phyloP scores from a whole-genome alignment of 2,329 filamentous ascomycete genomes.

The Venturia carpophila region DNA sequence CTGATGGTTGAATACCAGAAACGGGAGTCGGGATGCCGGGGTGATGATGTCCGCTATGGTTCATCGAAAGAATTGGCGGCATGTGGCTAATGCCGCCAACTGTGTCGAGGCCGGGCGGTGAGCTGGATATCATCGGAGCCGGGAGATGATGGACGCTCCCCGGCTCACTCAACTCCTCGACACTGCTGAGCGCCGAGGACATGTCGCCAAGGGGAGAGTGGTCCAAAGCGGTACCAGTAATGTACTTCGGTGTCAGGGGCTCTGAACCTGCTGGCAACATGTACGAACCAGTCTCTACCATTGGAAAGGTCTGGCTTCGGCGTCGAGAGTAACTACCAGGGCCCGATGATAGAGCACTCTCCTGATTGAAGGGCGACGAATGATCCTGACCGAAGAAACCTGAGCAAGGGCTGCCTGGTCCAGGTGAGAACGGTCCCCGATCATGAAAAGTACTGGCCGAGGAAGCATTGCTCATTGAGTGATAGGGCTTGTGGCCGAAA shows the following conservation, averaged over 20 bases:
- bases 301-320: conserved; percentile 81
- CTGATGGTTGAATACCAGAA: conserved; percentile 41
- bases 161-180: conserved; percentile 32
- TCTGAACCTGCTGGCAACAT: conserved; percentile 47
- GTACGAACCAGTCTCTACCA: conserved; percentile 33
- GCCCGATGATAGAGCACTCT: background rate
- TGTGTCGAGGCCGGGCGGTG: background rate
- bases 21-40: conserved; percentile 24
- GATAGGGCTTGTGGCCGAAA: conserved; percentile 50
- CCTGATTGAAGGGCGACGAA: conserved; percentile 43
- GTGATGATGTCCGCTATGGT: conserved; percentile 21
- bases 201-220: conserved; percentile 44
- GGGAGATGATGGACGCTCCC: conserved; percentile 40
- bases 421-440: conserved; percentile 59
- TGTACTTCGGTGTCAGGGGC: conserved; percentile 47
- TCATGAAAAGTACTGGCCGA: conserved; percentile 61
- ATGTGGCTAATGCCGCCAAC: background rate
- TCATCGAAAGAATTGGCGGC: conserved; percentile 18
- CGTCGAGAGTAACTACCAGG: conserved; percentile 41
- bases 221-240: conserved; percentile 40
- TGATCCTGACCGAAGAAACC: conserved; percentile 68
- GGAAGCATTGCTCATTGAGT: conserved; percentile 59
- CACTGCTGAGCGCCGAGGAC: conserved; percentile 30
- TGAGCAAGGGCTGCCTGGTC: conserved; percentile 64
- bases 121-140: conserved; percentile 29